Percentiles rank a stretch among this genome's conserved stretches.
phyloP scores from a whole-genome alignment of 345 rosid genomes.

The Salix suchowensis region DNA sequence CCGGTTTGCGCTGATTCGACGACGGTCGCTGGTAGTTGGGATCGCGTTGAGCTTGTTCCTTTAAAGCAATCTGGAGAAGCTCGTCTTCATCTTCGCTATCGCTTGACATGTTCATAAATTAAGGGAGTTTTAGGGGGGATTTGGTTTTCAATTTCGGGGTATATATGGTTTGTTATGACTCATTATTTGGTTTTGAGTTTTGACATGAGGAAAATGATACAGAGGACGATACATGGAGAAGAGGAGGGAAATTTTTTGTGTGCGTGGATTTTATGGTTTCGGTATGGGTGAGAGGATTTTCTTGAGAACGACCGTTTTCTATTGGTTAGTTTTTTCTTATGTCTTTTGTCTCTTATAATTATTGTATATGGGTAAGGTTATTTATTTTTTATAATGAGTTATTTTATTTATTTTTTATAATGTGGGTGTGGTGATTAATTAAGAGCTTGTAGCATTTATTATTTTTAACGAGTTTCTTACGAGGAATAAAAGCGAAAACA shows the following conservation, averaged over 20 bases:
- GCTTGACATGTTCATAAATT: constrained; percentile 55
- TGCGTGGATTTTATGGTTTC: background rate
- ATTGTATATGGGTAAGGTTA: background rate
- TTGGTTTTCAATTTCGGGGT: background rate
- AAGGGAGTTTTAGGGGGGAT: background rate
- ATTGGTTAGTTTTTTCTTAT: background rate
- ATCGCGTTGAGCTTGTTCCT: constrained; percentile 80
- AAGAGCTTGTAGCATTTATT: background rate
- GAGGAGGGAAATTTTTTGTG: background rate
- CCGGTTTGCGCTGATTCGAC: constrained; percentile 41
- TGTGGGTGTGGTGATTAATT: background rate
- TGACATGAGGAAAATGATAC: background rate
- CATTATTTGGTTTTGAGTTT: background rate
- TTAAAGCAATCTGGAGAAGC: constrained; percentile 93
- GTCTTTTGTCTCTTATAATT: background rate
- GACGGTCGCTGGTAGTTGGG: constrained; percentile 59
- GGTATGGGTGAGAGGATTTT: background rate
- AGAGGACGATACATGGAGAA: background rate
- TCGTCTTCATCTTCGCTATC: constrained; percentile 94
- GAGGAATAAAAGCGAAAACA: no score
- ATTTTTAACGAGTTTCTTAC: no score
- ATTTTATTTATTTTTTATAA: background rate
- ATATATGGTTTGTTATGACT: background rate
- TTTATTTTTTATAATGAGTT: background rate
- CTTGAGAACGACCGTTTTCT: background rate